Evolutionary conservation across 345 rosid genomes (phyloP), one percentile per base, ranked within the genome.

Genomic region (Dimocarpus longan): DNA sequence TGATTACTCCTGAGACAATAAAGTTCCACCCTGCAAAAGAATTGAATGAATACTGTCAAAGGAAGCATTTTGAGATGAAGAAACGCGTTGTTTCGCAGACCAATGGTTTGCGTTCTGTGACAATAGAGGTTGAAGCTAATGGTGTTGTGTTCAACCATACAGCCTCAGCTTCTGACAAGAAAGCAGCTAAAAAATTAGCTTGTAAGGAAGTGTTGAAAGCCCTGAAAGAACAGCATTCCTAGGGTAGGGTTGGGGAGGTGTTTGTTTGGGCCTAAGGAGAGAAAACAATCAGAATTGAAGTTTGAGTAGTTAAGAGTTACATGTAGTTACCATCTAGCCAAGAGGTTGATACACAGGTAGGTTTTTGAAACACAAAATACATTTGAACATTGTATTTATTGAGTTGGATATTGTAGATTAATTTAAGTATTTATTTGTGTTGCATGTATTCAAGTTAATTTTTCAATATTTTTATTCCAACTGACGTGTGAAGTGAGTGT

Each of bases 1-100:
- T 94, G 87, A 24, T 92, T 68, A 89, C 97, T 40, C 98, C 92
- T 1, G 87, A 81, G 84, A 93, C 93, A 7, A 42, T 94, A 24
- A 89, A 69, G 83, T 7, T 86, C 24, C 92, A 96, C 46, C 97
- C 98, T 0, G 88, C 77, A n/a, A 85, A 88, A 68, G 97, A 92
- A 76, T 80, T 96, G 67, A 71, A 32, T 0, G 92, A 96, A 48
- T 40, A 87, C 0, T 91, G 97, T 66, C 91, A 89, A 19, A 93
- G 80, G 74, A 4, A 77, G 12, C 85, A 74, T 52, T 86, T 88
- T 24, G 77, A 79, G 2, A 37, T 57, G 73, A 77, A 48, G 39
- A 83, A 82, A 71, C 77, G 74, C 0, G 5, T 70, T 6, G 12
- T 71, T 70, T 43, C 77, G 1, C 70, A 10, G 8, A 59, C 28